phyloP scores from a whole-genome alignment of 176 grass and related monocot species.

The Elymus sibiricus region DNA sequence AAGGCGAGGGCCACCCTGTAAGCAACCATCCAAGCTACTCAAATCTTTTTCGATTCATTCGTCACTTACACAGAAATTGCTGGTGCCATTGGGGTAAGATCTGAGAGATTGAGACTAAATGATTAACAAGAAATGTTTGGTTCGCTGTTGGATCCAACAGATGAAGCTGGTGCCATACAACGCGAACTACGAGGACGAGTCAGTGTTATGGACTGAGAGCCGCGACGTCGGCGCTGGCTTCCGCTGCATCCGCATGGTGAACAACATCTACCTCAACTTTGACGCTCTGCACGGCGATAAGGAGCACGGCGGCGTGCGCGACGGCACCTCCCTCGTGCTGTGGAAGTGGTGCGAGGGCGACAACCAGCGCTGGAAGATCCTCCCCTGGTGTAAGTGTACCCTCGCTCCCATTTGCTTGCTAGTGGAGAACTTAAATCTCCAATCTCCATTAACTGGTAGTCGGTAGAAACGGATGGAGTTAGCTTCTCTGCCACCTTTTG shows the following conservation, averaged over 20 bases:
- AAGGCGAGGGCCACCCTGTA: conserved; percentile 70
- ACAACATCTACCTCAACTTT: conserved; percentile 97
- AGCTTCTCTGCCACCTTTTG: neutral
- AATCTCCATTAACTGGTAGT: neutral
- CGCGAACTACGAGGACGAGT: conserved; percentile 74
- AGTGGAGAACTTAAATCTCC: neutral
- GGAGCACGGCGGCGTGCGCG: conserved; percentile 74
- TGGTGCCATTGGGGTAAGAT: neutral
- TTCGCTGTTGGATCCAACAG: neutral
- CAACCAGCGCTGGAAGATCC: conserved; percentile 96
- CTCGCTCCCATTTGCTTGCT: neutral
- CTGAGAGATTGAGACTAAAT: neutral
- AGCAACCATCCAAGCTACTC: neutral
- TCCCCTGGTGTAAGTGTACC: conserved; percentile 61
- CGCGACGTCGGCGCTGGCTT: conserved; percentile 67
- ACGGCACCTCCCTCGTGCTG: conserved; percentile 76
- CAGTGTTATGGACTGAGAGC: conserved; percentile 88
- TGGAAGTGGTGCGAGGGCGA: conserved; percentile 97
- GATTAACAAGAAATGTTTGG: neutral
- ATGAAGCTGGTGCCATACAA: conserved; percentile 79
- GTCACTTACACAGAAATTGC: neutral
- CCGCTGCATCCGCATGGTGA: conserved; percentile 93
- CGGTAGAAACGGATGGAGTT: neutral
- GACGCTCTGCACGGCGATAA: conserved; percentile 85
- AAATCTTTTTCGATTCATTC: neutral